phyloP scores from a whole-genome alignment of 1,284 basidiomycete species.

The Neolentinus lepideus region DNA sequence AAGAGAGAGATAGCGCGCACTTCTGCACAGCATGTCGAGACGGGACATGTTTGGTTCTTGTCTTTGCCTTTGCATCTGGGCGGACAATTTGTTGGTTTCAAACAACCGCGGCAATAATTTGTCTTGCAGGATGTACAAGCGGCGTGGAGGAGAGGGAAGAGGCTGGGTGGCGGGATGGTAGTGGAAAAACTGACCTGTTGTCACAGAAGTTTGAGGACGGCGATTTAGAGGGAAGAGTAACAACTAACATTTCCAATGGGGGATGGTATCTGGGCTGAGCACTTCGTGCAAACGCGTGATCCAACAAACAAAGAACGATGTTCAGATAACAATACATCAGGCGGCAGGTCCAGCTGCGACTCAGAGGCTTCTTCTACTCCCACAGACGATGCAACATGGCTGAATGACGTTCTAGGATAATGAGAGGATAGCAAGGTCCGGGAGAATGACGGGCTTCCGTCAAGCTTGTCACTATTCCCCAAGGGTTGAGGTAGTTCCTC shows the following conservation, averaged over 20 bases:
- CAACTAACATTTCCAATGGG: slow-evolving; percentile 32
- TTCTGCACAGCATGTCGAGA: slow-evolving; percentile 36
- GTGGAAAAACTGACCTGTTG: slow-evolving; percentile 36
- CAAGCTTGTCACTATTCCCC: slow-evolving; percentile 31
- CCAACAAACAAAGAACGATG: slow-evolving; percentile 26
- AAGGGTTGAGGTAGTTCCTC: too few species aligned
- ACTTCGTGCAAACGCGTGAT: slow-evolving; percentile 28
- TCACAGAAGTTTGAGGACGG: neutral
- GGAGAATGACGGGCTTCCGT: neutral
- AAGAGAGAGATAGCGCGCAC: slow-evolving; percentile 42
- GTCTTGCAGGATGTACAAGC: slow-evolving; percentile 26
- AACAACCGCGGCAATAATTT: slow-evolving; percentile 43
- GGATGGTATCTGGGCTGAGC: slow-evolving; percentile 23
- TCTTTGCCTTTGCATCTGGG: slow-evolving; percentile 32
- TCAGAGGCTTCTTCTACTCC: neutral
- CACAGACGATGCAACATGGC: neutral
- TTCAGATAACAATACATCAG: slow-evolving; percentile 22
- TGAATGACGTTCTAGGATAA: neutral
- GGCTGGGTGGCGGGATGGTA: slow-evolving; percentile 23
- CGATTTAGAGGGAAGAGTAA: neutral
- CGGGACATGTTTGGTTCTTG: slow-evolving; percentile 25
- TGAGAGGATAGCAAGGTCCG: neutral
- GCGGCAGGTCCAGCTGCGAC: slow-evolving; percentile 10
- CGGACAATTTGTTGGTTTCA: slow-evolving; percentile 28
- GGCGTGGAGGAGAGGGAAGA: slow-evolving; percentile 34